These are phyloP conservation scores for Euphorbia lathyris DNA, from an alignment of 345 rosid genomes.

Conservation along the genomic window DNA sequence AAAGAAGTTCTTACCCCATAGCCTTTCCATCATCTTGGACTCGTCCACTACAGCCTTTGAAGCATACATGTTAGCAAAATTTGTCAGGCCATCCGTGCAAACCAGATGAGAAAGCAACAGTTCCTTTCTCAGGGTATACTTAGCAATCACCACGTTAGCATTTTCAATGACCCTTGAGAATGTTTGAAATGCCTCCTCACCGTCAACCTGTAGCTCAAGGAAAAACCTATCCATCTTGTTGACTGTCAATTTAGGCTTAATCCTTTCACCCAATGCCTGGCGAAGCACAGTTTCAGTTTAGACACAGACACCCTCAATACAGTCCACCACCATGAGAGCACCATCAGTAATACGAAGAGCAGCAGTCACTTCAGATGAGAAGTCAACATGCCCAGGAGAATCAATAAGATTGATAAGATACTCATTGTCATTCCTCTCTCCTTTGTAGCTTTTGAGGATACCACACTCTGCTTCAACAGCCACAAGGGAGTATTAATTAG, in stretches of 20 bases:
- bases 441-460: slow-evolving; percentile 53
- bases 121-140: slow-evolving; percentile 81
- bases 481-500: too few relatives aligned
- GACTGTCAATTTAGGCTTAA: slow-evolving; percentile 75
- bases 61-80: slow-evolving; percentile 83
- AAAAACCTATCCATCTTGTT: slow-evolving; percentile 93
- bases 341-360: slow-evolving; percentile 93
- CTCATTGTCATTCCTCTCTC: slow-evolving; percentile 63
- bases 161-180: slow-evolving; percentile 78
- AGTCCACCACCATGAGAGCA: slow-evolving; percentile 81
- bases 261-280: slow-evolving; percentile 85
- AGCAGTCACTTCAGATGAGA: slow-evolving; percentile 85
- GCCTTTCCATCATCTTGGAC: slow-evolving; percentile 76
- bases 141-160: slow-evolving; percentile 82
- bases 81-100: slow-evolving; percentile 83
- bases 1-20: slow-evolving; percentile 78
- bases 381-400: slow-evolving; percentile 83
- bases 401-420: slow-evolving; percentile 84
- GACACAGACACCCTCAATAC: slow-evolving; percentile 83
- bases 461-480: too few relatives aligned
- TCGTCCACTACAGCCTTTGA: slow-evolving; percentile 85
- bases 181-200: slow-evolving; percentile 84
- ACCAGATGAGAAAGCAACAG: slow-evolving; percentile 85
- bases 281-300: slow-evolving; percentile 83
- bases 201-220: slow-evolving; percentile 87